Percentiles rank a stretch among this genome's conserved stretches.
These are phyloP conservation scores for Striga asiatica DNA, from an alignment of 257 asterid species.

Conservation along the genomic window DNA sequence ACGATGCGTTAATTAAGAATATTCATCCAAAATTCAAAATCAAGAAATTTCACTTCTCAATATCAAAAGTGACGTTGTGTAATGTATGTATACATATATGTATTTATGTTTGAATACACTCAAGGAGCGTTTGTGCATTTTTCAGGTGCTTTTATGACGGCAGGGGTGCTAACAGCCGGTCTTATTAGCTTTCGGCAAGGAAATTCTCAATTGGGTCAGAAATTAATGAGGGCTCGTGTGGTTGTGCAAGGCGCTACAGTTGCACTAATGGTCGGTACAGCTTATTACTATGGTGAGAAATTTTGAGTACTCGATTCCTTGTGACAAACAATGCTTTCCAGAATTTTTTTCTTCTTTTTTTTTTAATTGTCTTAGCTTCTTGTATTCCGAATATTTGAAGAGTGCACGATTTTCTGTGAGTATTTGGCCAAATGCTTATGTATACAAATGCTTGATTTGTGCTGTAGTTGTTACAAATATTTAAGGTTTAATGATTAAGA, in stretches of 20 bases:
- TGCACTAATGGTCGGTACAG: slow-evolving; percentile 92
- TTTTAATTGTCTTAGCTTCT: not conserved
- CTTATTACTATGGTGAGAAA: slow-evolving; percentile 73
- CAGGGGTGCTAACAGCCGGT: slow-evolving; percentile 92
- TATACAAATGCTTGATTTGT: no score
- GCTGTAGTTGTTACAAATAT: no score
- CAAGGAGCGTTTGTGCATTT: slow-evolving; percentile 5
- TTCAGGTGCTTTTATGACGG: slow-evolving; percentile 87
- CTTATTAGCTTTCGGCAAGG: slow-evolving; percentile 78
- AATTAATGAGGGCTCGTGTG: slow-evolving; percentile 95
- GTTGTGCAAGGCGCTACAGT: slow-evolving; percentile 98
- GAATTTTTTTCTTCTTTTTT: not conserved
- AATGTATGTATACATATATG: no score
- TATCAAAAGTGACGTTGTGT: no score
- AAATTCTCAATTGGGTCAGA: slow-evolving; percentile 77
- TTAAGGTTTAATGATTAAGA: no score
- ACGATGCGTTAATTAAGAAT: no score
- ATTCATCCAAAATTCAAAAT: no score
- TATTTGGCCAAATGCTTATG: no score
- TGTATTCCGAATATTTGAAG: not conserved
- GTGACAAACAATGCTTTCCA: not conserved
- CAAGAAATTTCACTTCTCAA: no score
- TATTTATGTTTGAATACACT: no score
- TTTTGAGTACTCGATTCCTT: slow-evolving; percentile 14
- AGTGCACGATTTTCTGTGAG: not conserved